Percentiles rank a stretch among this genome's conserved stretches.
Conservation (phyloP, 495 filamentous ascomycete genomes). For the Corynascus novoguineensis region DNA sequence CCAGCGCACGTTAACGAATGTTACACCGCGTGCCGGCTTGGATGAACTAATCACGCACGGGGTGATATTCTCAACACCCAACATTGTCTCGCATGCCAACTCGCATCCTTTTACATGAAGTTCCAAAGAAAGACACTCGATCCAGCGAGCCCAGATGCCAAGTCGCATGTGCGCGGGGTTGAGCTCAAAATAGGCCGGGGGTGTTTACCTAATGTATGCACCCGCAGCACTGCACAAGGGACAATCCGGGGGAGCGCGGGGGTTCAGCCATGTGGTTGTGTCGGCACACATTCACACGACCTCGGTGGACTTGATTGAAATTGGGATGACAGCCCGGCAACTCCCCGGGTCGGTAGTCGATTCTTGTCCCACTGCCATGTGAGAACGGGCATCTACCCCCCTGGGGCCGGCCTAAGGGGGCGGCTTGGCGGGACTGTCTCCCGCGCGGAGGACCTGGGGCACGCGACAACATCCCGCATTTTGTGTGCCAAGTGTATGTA, state of each 20-base stretch:
- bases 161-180: no score
- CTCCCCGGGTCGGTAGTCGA: no score
- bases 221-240: no score
- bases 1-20: no score
- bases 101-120: no score
- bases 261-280: background rate
- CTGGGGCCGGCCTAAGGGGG: background rate
- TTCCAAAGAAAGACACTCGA: no score
- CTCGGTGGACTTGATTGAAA: background rate
- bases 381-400: background rate
- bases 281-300: slow-evolving; percentile 6
- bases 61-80: no score
- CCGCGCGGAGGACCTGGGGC: slow-evolving; percentile 4
- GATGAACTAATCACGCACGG: no score
- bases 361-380: background rate
- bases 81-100: no score
- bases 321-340: background rate
- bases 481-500: no score
- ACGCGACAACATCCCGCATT: slow-evolving; percentile 12
- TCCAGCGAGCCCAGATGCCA: no score
- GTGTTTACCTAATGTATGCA: slow-evolving; percentile 8
- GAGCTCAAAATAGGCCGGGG: background rate
- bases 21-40: no score
- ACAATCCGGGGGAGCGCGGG: background rate
- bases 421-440: slow-evolving; percentile 6